These are phyloP conservation scores for Boechera stricta DNA, from an alignment of 345 rosid species.

Conservation along the genomic window DNA sequence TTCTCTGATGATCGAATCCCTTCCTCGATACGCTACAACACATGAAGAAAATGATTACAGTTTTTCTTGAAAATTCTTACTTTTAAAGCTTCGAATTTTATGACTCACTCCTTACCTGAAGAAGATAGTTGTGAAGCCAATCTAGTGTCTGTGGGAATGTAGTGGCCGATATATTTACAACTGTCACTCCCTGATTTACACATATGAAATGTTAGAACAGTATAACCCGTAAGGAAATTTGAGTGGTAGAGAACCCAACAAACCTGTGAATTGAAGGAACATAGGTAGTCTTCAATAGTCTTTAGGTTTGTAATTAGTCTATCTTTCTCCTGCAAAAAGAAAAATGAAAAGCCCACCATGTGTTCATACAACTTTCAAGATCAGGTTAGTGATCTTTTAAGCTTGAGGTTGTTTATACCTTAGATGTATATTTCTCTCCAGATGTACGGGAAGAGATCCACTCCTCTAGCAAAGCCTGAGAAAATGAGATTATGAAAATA, in stretches of 20 bases:
- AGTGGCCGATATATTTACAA: constrained; percentile 82
- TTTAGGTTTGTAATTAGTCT: constrained; percentile 72
- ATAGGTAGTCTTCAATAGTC: constrained; percentile 86
- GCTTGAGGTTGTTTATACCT: constrained; percentile 51
- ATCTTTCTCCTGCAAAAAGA: constrained; percentile 67
- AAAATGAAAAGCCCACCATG: background rate
- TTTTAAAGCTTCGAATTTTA: background rate
- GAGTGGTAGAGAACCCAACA: background rate
- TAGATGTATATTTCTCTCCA: constrained; percentile 62
- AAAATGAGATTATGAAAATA: background rate
- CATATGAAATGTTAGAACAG: background rate
- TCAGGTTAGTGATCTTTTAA: background rate
- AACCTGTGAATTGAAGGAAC: constrained; percentile 88
- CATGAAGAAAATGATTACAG: background rate
- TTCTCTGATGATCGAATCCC: constrained; percentile 60
- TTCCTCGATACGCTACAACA: constrained; percentile 79
- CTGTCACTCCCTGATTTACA: constrained; percentile 65
- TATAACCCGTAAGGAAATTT: background rate
- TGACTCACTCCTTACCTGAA: constrained; percentile 64
- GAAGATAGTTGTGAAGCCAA: constrained; percentile 83
- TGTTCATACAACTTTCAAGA: constrained; percentile 5
- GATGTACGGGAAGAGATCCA: constrained; percentile 74
- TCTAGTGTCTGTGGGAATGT: constrained; percentile 90
- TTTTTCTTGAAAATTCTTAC: background rate
- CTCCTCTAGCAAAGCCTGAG: constrained; percentile 94